Percentiles rank a stretch among this genome's conserved stretches.
These are phyloP conservation scores for Pilatotrama ljubarskyi DNA, from an alignment of 768 basidiomycete species.

Conservation along the genomic window DNA sequence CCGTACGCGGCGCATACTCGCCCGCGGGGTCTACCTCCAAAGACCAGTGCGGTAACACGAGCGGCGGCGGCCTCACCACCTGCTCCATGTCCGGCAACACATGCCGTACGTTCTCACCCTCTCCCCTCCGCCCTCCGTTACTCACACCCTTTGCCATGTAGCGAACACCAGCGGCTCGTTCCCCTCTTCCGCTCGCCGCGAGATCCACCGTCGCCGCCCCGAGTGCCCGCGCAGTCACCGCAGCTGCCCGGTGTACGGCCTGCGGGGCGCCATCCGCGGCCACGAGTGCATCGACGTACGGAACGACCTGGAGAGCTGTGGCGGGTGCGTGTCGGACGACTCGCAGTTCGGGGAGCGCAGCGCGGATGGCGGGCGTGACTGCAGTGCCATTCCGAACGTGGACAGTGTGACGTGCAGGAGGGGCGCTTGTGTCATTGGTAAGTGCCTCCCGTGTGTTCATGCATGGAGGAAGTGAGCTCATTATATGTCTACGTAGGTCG, in stretches of 20 bases:
- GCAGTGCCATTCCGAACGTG: constrained; percentile 45
- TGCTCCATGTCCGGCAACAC: constrained; percentile 13
- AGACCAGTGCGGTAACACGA: constrained; percentile 13
- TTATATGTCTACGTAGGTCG: background rate
- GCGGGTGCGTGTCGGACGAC: constrained; percentile 25
- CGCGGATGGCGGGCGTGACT: constrained; percentile 41
- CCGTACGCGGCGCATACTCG: constrained; percentile 21
- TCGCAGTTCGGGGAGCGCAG: constrained; percentile 24
- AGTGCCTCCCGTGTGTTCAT: constrained; percentile 11
- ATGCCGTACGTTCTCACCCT: constrained; percentile 21
- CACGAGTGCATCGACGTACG: constrained; percentile 25
- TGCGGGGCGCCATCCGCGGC: background rate
- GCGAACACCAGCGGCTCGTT: constrained; percentile 14
- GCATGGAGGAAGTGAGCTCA: background rate
- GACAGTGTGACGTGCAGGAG: constrained; percentile 37
- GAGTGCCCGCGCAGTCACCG: constrained; percentile 15
- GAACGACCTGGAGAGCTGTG: constrained; percentile 28
- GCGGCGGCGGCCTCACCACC: constrained; percentile 14
- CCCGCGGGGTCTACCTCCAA: constrained; percentile 10
- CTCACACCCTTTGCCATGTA: background rate
- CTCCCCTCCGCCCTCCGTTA: background rate
- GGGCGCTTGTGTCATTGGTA: constrained; percentile 42
- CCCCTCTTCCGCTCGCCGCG: constrained; percentile 6
- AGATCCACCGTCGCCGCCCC: background rate
- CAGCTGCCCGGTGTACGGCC: constrained; percentile 21